Percentiles rank a stretch among this genome's conserved stretches.
Conservation (phyloP, 2,329 filamentous ascomycete genomes). For the Basipetospora chlamydospora region DNA sequence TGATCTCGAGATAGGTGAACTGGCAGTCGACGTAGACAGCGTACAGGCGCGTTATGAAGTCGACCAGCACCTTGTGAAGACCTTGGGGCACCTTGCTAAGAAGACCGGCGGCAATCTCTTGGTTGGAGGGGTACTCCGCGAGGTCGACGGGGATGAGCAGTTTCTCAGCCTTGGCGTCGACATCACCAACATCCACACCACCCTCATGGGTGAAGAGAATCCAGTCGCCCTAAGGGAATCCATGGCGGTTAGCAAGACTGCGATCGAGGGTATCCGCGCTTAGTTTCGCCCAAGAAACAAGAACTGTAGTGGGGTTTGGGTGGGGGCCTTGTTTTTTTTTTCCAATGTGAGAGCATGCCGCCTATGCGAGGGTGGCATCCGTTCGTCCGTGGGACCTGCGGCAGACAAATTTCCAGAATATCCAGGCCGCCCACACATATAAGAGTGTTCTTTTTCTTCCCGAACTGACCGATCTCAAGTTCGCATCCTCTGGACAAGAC, state of each 20-base stretch:
- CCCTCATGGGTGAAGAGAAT: conserved; percentile 99
- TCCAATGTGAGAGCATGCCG: background rate
- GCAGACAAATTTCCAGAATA: too few species aligned
- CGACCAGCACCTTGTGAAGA: conserved; percentile 93
- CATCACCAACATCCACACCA: conserved; percentile 98
- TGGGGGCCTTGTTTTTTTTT: conserved; percentile 1
- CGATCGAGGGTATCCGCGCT: too few species aligned
- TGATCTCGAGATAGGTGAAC: conserved; percentile 99
- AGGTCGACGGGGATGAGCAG: conserved; percentile 94
- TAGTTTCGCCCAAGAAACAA: too few species aligned
- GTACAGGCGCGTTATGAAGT: conserved; percentile 97
- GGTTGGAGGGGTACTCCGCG: conserved; percentile 86
- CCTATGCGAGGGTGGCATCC: conserved; percentile 7
- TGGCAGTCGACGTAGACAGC: conserved; percentile 71
- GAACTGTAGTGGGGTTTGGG: conserved; percentile 1
- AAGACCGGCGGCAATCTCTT: conserved; percentile 71
- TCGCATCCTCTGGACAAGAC: too few species aligned
- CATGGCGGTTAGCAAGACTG: too few species aligned
- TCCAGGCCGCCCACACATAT: too few species aligned
- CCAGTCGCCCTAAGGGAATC: conserved; percentile 76
- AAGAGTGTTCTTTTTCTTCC: too few species aligned
- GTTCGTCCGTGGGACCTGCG: conserved; percentile 21
- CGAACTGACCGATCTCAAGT: background rate
- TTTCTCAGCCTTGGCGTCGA: conserved; percentile 98
- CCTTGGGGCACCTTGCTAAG: conserved; percentile 89